These are phyloP conservation scores for Penicillium riverlandense DNA, from an alignment of 495 filamentous ascomycete species.

Conservation along the genomic window DNA sequence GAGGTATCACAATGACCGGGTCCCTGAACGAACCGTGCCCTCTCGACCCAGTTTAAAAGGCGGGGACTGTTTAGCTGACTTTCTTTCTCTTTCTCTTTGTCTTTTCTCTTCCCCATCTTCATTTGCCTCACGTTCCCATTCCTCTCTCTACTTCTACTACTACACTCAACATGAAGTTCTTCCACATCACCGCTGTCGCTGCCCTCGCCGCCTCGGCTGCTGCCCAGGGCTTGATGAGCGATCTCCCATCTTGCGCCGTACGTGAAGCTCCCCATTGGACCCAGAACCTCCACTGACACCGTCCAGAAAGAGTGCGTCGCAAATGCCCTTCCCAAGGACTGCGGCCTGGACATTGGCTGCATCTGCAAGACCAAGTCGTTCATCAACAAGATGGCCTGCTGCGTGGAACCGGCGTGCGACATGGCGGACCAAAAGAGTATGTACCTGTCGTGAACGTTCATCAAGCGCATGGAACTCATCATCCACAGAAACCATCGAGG, in stretches of 20 bases:
- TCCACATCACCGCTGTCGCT: conserved; percentile 18
- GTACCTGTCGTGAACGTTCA: conserved; percentile 1
- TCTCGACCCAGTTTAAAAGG: too few species aligned
- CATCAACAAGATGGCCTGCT: conserved; percentile 59
- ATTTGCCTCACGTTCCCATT: background rate
- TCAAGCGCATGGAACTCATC: too few species aligned
- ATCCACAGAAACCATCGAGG: conserved; percentile 39
- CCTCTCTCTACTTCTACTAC: background rate
- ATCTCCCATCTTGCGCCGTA: conserved; percentile 47
- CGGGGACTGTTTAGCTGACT: background rate
- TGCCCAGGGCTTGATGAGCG: conserved; percentile 32
- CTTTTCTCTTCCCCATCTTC: background rate
- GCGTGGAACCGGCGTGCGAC: conserved; percentile 50
- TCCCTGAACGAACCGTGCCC: too few species aligned
- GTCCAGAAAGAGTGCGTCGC: conserved; percentile 48
- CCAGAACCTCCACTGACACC: background rate
- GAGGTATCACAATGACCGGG: too few species aligned
- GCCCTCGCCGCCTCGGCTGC: conserved; percentile 24
- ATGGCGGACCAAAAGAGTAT: conserved; percentile 48
- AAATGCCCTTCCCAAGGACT: conserved; percentile 39
- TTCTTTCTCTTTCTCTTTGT: background rate
- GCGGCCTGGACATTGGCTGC: conserved; percentile 54
- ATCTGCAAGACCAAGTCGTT: conserved; percentile 58
- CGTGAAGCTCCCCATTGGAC: background rate
- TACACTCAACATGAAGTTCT: conserved; percentile 31